Percentiles rank a stretch among this genome's conserved stretches.
These are phyloP conservation scores for Xylariales sp. DNA, from an alignment of 2,329 filamentous ascomycete species.

Conservation along the genomic window DNA sequence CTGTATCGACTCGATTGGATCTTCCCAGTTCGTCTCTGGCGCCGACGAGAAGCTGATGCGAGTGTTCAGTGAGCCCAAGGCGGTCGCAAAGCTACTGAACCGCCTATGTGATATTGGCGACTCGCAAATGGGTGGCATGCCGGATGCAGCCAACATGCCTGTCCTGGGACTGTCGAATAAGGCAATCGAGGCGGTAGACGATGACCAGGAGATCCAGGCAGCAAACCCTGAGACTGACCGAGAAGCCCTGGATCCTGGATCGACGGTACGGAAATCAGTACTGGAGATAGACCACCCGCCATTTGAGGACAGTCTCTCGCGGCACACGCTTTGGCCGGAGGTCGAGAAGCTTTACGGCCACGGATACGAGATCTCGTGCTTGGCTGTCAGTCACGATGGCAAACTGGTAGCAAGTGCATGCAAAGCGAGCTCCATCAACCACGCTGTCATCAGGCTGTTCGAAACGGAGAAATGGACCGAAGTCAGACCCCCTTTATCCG, in stretches of 20 bases:
- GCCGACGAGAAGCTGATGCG: slow-evolving; percentile 97
- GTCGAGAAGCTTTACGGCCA: slow-evolving; percentile 96
- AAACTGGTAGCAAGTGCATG: slow-evolving; percentile 83
- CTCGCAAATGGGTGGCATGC: slow-evolving; percentile 45
- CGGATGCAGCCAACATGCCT: slow-evolving; percentile 90
- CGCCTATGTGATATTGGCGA: slow-evolving; percentile 59
- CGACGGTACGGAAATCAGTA: slow-evolving; percentile 53
- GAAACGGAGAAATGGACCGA: slow-evolving; percentile 86
- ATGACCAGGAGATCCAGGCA: slow-evolving; percentile 24
- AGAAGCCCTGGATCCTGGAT: slow-evolving; percentile 51
- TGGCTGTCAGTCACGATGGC: slow-evolving; percentile 73
- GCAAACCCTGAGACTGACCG: slow-evolving; percentile 44
- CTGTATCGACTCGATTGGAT: slow-evolving; percentile 74
- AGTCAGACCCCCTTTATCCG: slow-evolving; percentile 73
- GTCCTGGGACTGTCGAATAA: slow-evolving; percentile 96
- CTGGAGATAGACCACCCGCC: slow-evolving; percentile 70
- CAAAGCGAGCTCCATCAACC: slow-evolving; percentile 85
- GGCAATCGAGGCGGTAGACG: slow-evolving; percentile 61
- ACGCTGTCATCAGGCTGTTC: slow-evolving; percentile 89
- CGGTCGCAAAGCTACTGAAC: slow-evolving; percentile 70
- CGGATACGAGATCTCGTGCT: slow-evolving; percentile 90
- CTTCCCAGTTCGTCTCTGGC: slow-evolving; percentile 80
- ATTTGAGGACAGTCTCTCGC: slow-evolving; percentile 81
- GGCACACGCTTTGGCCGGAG: slow-evolving; percentile 93
- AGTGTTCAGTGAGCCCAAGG: slow-evolving; percentile 85